Base-by-base conservation (phyloP, 768 basidiomycete species). In the Termitomyces sp. region DNA sequence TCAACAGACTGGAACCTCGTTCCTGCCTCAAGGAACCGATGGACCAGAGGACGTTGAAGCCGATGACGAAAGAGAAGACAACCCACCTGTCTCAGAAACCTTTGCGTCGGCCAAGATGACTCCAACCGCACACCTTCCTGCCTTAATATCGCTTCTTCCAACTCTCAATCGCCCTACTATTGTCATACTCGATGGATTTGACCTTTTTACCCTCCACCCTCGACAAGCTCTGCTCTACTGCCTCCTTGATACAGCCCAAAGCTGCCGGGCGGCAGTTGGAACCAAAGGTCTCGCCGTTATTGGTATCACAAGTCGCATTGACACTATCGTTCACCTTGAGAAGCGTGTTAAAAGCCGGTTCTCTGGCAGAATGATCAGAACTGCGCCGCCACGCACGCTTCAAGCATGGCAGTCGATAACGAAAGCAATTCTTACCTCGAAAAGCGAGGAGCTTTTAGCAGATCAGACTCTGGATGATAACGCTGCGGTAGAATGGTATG, bases 331-430 rank as follows among this genome's bases (percentile, higher is more conserved):
- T 61, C 73, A 91, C 2, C 78, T 99, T 18, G 97, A 99, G 71
- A 99, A 99, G 71, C 82, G 97, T 44, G 97, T 99, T 50, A 97
- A 98, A 73, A 97, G 94, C 62, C 85, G 97, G 3, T 99, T 98
- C 74, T 98, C 95, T 1, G 93, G 95, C 33, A 81, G 97, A 55
- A 91, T 93, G 65, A 79, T 95, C 56, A 84, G 92, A 47, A 87
- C 92, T 6, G 81, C 85, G 0, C 83, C 89, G 14, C 85, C 87
- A 2, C 66, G 74, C 5, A 74, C 73, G 9, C 58, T 85, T 0
- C 71, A 75, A 4, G 72, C 72, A 18, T 89, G 87, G 79, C 67
- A 82, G 13, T 69, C 66, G 8, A 69, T 85, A n/a, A 76, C 83
- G 46, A 78, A 75, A 60, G 67, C 65, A 1, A 67, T 83, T 5